Percentiles rank a stretch among this genome's conserved stretches.
phyloP scores from a whole-genome alignment of 768 basidiomycete species.

The Russula dissimulans region DNA sequence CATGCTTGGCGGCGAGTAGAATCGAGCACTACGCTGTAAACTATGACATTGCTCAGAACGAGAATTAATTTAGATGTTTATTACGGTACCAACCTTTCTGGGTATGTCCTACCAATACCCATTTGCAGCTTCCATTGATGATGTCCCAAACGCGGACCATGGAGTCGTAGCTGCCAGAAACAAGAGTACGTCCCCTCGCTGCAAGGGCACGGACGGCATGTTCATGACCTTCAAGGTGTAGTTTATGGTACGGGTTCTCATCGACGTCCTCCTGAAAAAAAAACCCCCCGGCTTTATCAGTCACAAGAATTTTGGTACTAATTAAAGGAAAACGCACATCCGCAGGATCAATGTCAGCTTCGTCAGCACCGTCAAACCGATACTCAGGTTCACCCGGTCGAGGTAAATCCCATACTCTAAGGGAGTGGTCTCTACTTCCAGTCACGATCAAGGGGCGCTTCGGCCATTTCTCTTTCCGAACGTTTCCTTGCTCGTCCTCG shows the following conservation, averaged over 20 bases:
- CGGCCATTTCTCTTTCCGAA: constrained; percentile 63
- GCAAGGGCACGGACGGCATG: constrained; percentile 91
- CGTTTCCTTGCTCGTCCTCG: constrained; percentile 50
- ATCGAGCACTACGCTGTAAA: constrained; percentile 93
- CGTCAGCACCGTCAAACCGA: constrained; percentile 41
- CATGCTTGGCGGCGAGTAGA: constrained; percentile 79
- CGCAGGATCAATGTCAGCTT: constrained; percentile 37
- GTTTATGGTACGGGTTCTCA: constrained; percentile 84
- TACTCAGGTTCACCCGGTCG: constrained; percentile 69
- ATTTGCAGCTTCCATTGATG: constrained; percentile 69
- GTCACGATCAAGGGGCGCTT: constrained; percentile 66
- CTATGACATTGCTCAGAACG: constrained; percentile 32
- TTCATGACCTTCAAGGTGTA: constrained; percentile 80
- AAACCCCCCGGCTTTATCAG: not conserved
- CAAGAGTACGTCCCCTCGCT: constrained; percentile 78
- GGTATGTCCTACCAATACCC: constrained; percentile 77
- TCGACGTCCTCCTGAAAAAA: constrained; percentile 48
- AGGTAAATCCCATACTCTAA: constrained; percentile 61
- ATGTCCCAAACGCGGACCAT: constrained; percentile 95
- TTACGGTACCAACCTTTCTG: constrained; percentile 64
- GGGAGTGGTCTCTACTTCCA: constrained; percentile 57
- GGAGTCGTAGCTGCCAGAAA: constrained; percentile 94
- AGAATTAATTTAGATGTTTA: not conserved
- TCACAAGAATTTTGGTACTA: not conserved
- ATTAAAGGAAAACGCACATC: constrained; percentile 27